These are phyloP conservation scores for Gossypioides kirkii DNA, from an alignment of 345 rosid species.

Conservation along the genomic window DNA sequence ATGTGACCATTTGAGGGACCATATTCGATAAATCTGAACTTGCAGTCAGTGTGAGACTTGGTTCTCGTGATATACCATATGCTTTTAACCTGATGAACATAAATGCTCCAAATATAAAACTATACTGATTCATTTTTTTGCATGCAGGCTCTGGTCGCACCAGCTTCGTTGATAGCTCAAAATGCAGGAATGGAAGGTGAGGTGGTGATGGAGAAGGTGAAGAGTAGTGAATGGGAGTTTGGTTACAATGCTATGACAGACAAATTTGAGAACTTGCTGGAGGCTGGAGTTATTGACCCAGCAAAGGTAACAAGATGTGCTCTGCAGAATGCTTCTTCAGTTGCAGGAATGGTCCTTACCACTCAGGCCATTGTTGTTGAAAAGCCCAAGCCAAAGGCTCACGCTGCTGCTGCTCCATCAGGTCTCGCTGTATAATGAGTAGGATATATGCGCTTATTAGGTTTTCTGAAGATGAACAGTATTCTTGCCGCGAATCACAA, in stretches of 20 bases:
- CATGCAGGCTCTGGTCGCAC: conserved; percentile 75
- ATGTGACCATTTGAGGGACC: background rate
- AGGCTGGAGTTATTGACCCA: conserved; percentile 89
- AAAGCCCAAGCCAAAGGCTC: conserved; percentile 66
- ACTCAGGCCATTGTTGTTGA: conserved; percentile 98
- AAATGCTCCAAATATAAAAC: background rate
- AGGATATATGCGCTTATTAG: background rate
- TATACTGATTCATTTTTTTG: background rate
- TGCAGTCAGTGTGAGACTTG: background rate
- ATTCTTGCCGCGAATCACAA: background rate
- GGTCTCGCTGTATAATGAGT: conserved; percentile 50
- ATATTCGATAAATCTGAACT: background rate
- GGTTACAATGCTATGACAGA: conserved; percentile 97
- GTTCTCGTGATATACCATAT: background rate
- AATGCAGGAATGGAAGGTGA: conserved; percentile 96
- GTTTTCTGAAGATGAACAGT: background rate
- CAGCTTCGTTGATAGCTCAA: conserved; percentile 86
- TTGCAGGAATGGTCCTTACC: conserved; percentile 95
- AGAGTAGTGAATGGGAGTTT: conserved; percentile 74
- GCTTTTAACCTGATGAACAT: background rate
- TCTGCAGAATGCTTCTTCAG: conserved; percentile 88
- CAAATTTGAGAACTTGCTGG: conserved; percentile 75
- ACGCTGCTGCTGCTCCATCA: conserved; percentile 48
- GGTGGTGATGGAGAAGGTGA: conserved; percentile 85
- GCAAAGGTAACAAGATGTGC: conserved; percentile 96